Conservation (phyloP, 2,329 filamentous ascomycete genomes). For the Epichloe amarillans region DNA sequence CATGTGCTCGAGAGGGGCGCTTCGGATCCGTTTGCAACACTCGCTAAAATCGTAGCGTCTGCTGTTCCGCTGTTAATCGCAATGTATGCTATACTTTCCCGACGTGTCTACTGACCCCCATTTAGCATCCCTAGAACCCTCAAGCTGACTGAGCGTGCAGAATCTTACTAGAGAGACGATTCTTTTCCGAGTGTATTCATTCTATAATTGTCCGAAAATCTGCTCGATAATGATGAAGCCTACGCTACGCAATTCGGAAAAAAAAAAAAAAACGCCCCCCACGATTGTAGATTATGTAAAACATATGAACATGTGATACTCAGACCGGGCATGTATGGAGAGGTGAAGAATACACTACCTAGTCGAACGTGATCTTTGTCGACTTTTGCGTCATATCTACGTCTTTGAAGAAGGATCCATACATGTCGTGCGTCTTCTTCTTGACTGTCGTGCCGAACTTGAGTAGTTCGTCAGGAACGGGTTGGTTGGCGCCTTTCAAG, state of each 20-base stretch:
- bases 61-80: conserved; percentile 38
- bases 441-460: conserved; percentile 98
- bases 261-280: neutral
- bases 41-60: conserved; percentile 35
- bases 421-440: conserved; percentile 94
- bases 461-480: conserved; percentile 76
- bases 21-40: conserved; percentile 16
- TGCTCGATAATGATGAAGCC: conserved; percentile 16
- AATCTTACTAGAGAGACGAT: conserved; percentile 38
- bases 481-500: conserved; percentile 81
- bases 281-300: neutral
- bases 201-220: conserved; percentile 24
- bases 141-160: conserved; percentile 21
- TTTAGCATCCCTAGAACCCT: conserved; percentile 10
- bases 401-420: conserved; percentile 92
- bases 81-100: conserved; percentile 38
- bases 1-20: conserved; percentile 12
- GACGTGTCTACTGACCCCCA: conserved; percentile 4
- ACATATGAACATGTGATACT: neutral
- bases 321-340: neutral
- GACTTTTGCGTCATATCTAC: conserved; percentile 70
- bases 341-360: conserved; percentile 6
- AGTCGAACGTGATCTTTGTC: conserved; percentile 87
- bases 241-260: neutral
- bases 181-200: conserved; percentile 37